These are phyloP conservation scores for Geotrichum phurueaensis DNA, from an alignment of 1,139 yeast species.

Conservation along the genomic window DNA sequence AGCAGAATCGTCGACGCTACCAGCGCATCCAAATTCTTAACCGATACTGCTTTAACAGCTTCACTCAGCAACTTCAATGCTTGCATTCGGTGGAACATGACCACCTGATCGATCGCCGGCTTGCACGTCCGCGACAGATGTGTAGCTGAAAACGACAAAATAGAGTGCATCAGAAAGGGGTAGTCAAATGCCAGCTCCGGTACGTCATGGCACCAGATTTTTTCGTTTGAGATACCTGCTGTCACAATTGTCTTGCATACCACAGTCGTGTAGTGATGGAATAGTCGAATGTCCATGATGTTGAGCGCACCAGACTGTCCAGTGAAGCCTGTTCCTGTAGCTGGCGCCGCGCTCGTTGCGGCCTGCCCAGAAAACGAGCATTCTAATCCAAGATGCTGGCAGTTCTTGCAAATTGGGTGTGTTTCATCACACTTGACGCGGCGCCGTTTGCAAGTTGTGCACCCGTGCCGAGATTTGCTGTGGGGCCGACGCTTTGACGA, in stretches of 20 bases:
- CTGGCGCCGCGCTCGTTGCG: neutral
- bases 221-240: constrained; percentile 82
- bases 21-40: constrained; percentile 83
- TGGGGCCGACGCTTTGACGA: constrained; percentile 44
- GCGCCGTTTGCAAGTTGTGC: constrained; percentile 80
- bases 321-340: constrained; percentile 28
- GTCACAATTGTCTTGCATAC: constrained; percentile 85
- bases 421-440: constrained; percentile 90
- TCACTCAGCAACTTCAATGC: constrained; percentile 74
- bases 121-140: constrained; percentile 60
- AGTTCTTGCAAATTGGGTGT: constrained; percentile 73
- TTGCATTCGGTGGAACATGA: constrained; percentile 81
- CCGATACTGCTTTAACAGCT: constrained; percentile 75
- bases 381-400: constrained; percentile 66
- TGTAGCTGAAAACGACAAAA: constrained; percentile 86
- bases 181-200: constrained; percentile 83
- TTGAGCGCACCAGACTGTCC: constrained; percentile 39
- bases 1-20: constrained; percentile 86
- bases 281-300: constrained; percentile 68
- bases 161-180: constrained; percentile 88
- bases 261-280: constrained; percentile 80
- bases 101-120: constrained; percentile 46
- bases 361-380: constrained; percentile 42
- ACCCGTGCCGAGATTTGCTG: constrained; percentile 80
- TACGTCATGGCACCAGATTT: constrained; percentile 82